Evolutionary conservation across 345 rosid genomes (phyloP).

Genomic region (Rhizophora apiculata): DNA sequence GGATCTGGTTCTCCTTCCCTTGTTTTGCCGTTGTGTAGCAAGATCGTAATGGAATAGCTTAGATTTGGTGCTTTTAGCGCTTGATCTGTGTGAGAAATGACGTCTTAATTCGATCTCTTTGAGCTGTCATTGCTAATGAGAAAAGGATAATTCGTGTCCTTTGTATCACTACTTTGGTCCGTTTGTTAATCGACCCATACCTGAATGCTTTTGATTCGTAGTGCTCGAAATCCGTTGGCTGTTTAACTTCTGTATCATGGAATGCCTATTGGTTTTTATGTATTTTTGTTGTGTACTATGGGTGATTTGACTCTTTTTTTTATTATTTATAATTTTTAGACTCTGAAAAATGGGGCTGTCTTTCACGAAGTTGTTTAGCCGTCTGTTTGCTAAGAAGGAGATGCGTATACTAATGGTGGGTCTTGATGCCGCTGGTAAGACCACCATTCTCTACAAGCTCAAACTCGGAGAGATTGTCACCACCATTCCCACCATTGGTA

Average conservation of each 20-base stretch:
- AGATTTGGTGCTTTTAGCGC: slow-evolving; percentile 6
- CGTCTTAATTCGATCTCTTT: neutral
- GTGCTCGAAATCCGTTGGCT: too few relatives aligned
- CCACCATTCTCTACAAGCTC: slow-evolving; percentile 43
- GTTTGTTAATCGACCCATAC: too few relatives aligned
- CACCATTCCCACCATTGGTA: slow-evolving; percentile 44
- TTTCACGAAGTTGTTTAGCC: slow-evolving; percentile 42
- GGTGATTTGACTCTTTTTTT: neutral
- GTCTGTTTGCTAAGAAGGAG: slow-evolving; percentile 42
- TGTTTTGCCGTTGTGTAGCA: neutral
- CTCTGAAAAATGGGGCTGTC: slow-evolving; percentile 40
- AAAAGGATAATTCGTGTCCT: too few relatives aligned
- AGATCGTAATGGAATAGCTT: neutral
- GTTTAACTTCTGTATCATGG: too few relatives aligned
- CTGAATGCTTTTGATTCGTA: too few relatives aligned
- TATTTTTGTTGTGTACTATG: too few relatives aligned
- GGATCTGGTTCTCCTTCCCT: neutral
- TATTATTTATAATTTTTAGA: neutral
- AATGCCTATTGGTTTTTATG: too few relatives aligned
- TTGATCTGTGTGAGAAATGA: slow-evolving; percentile 7
- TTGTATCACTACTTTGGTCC: too few relatives aligned
- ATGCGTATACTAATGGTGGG: slow-evolving; percentile 39
- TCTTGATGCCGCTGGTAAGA: slow-evolving; percentile 47
- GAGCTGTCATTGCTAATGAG: neutral
- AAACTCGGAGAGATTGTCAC: slow-evolving; percentile 45